Evolutionary conservation across 1,139 yeast genomes (phyloP).

Genomic region (Wickerhamiella infanticola): DNA sequence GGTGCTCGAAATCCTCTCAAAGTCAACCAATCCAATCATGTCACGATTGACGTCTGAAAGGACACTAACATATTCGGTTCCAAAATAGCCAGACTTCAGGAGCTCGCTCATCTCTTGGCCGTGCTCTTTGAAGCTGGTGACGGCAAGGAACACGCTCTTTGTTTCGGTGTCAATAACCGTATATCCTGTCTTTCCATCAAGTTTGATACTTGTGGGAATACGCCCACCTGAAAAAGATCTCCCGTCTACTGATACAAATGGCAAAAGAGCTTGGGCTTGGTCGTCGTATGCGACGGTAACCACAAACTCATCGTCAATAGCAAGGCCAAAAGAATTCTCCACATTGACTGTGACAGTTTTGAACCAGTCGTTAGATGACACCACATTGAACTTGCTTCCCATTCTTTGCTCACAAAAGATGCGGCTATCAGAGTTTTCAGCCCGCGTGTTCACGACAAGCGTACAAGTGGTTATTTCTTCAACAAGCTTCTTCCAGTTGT

Average conservation of each 20-base stretch:
- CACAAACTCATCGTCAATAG: slow-evolving; percentile 50
- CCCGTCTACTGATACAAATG: slow-evolving; percentile 71
- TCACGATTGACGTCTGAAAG: slow-evolving; percentile 67
- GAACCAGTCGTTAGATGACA: slow-evolving; percentile 43
- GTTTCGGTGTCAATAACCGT: slow-evolving; percentile 68
- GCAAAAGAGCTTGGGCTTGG: neutral
- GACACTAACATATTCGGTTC: slow-evolving; percentile 73
- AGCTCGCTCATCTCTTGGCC: slow-evolving; percentile 61
- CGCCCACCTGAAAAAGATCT: slow-evolving; percentile 56
- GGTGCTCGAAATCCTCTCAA: slow-evolving; percentile 68
- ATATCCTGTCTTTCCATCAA: slow-evolving; percentile 59
- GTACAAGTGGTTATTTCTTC: slow-evolving; percentile 46
- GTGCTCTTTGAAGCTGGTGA: slow-evolving; percentile 42
- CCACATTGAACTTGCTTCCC: slow-evolving; percentile 24
- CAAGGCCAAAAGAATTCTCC: slow-evolving; percentile 47
- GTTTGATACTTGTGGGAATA: slow-evolving; percentile 56
- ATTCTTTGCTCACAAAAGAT: slow-evolving; percentile 42
- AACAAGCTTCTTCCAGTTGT: slow-evolving; percentile 37
- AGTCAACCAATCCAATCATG: slow-evolving; percentile 64
- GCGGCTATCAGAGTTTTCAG: slow-evolving; percentile 30
- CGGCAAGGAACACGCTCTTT: slow-evolving; percentile 67
- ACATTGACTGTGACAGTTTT: slow-evolving; percentile 24
- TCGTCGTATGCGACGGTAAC: slow-evolving; percentile 43
- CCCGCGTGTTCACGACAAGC: slow-evolving; percentile 36
- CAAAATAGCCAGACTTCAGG: slow-evolving; percentile 88